These are phyloP conservation scores for Naematelia aurantialba DNA, from an alignment of 768 basidiomycete species.

Conservation along the genomic window DNA sequence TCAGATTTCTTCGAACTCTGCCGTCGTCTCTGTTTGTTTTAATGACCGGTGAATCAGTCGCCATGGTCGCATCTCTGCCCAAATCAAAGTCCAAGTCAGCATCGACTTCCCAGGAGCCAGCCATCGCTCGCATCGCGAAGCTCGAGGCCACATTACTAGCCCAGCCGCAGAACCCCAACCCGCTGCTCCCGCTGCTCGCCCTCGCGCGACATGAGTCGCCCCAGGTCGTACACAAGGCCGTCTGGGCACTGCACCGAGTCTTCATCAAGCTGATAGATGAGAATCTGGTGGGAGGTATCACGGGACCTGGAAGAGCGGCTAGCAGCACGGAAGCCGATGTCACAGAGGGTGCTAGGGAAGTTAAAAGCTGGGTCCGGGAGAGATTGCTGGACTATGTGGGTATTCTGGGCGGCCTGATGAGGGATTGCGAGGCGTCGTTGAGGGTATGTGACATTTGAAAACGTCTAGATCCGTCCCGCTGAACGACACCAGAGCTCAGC, in stretches of 20 bases:
- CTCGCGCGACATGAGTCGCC: conserved; percentile 56
- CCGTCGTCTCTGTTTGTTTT: neutral
- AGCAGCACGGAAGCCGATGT: conserved; percentile 50
- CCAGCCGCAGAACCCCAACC: conserved; percentile 66
- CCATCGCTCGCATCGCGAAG: conserved; percentile 26
- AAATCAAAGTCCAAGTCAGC: conserved; percentile 2
- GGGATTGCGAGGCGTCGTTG: conserved; percentile 71
- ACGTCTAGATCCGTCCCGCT: neutral
- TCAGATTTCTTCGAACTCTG: neutral
- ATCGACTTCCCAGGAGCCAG: conserved; percentile 11
- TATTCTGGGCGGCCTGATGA: conserved; percentile 65
- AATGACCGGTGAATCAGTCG: neutral
- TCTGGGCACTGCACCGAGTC: conserved; percentile 77
- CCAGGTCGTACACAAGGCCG: conserved; percentile 64
- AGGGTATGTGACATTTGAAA: conserved; percentile 57
- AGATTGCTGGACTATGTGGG: conserved; percentile 67
- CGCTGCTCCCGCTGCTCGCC: conserved; percentile 67
- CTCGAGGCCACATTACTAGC: conserved; percentile 58
- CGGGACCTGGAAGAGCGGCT: neutral
- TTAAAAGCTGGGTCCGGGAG: conserved; percentile 72
- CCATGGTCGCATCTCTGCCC: conserved; percentile 18
- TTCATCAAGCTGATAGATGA: conserved; percentile 64
- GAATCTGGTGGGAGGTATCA: conserved; percentile 55
- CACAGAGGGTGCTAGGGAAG: conserved; percentile 43
- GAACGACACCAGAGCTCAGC: conserved; percentile 29